Conservation (phyloP, 2,329 filamentous ascomycete species). For the Exophiala oligosperma region DNA sequence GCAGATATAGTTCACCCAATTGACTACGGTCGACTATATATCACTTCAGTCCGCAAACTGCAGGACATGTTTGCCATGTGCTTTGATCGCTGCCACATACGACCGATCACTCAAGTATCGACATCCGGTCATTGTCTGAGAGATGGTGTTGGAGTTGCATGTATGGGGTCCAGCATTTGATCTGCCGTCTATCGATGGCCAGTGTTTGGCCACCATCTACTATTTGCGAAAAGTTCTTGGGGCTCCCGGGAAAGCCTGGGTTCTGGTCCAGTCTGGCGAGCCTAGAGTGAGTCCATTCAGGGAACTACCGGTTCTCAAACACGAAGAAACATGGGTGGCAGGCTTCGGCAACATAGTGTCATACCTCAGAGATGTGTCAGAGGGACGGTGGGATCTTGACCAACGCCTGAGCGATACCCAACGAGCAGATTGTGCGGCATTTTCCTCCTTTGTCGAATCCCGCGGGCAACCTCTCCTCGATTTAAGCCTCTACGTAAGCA, state of each 20-base stretch:
- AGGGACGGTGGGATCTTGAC: slow-evolving; percentile 52
- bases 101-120: too few species aligned
- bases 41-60: neutral
- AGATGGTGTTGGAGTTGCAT: slow-evolving; percentile 71
- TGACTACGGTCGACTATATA: neutral
- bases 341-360: slow-evolving; percentile 56
- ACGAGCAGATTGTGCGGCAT: slow-evolving; percentile 45
- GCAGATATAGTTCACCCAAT: neutral
- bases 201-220: slow-evolving; percentile 81
- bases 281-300: slow-evolving; percentile 67
- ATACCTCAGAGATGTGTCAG: slow-evolving; percentile 49
- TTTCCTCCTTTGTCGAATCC: slow-evolving; percentile 69
- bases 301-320: slow-evolving; percentile 58
- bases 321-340: slow-evolving; percentile 55
- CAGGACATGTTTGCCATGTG: too few species aligned
- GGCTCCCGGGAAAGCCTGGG: slow-evolving; percentile 63
- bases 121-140: neutral
- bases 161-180: slow-evolving; percentile 89
- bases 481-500: slow-evolving; percentile 85
- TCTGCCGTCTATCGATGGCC: slow-evolving; percentile 84
- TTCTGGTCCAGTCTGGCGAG: slow-evolving; percentile 71
- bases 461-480: slow-evolving; percentile 78
- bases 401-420: slow-evolving; percentile 41
- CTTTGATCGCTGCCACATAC: too few species aligned
- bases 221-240: slow-evolving; percentile 63